phyloP scores from a whole-genome alignment of 306 rosid species.

The Quercus ilex region DNA sequence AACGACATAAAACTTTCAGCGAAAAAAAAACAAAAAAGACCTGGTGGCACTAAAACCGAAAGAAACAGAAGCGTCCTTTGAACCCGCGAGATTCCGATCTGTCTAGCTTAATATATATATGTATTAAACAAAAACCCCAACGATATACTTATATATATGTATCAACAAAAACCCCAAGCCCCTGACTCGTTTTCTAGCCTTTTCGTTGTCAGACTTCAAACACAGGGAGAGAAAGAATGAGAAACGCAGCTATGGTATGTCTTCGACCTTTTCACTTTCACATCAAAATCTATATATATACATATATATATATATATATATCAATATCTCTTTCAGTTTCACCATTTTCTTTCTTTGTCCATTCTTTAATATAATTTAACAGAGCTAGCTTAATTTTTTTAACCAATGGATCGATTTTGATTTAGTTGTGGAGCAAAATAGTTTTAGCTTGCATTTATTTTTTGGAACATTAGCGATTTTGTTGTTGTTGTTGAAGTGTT shows the following conservation, averaged over 20 bases:
- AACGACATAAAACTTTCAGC: too few species aligned
- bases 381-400: neutral
- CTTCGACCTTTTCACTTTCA: neutral
- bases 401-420: neutral
- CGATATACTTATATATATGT: neutral
- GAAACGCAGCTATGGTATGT: constrained; percentile 35
- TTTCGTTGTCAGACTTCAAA: constrained; percentile 38
- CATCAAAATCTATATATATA: neutral
- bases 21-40: too few species aligned
- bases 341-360: neutral
- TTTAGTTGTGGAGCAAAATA: neutral
- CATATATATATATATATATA: too few species aligned
- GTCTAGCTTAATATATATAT: neutral
- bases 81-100: neutral
- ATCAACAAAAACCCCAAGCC: neutral
- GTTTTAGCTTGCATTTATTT: neutral
- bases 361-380: neutral
- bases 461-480: neutral
- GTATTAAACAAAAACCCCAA: too few species aligned
- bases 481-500: neutral
- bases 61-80: neutral
- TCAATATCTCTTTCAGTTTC: neutral
- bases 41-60: neutral
- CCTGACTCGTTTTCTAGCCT: neutral
- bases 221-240: constrained; percentile 18